Base-by-base conservation (phyloP, 257 asterid genomes). In the Nicotiana knightiana region DNA sequence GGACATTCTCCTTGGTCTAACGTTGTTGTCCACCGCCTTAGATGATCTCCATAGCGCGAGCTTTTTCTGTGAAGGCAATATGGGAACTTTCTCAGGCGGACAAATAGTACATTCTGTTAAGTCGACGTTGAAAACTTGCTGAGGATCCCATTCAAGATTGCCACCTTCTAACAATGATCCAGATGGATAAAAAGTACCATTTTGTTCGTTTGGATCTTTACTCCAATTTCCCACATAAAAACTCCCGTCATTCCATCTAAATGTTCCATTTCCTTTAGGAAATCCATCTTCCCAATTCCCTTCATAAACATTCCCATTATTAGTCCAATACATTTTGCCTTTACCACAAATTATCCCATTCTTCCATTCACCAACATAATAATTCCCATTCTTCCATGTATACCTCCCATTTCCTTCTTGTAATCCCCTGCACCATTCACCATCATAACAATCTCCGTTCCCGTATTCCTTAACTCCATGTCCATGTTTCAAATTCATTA, bases 31-130 rank as follows among this genome's bases (percentile, higher is more conserved):
- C 0, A 85, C 82, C 3, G 86, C 88, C 76, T 93, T 94, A 1
- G 95, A 48, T 37, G 97, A 92, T 85, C 91, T 92, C 96, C 94
- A 92, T 11, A 89, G 84, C 0, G 98, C 97, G 3, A 95, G 88
- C 88, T 91, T 93, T 86, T 95, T 95, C 70, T 95, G 95, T 0
- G 99, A 95, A 10, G 99, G 99, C 92, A 93, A 89, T 28, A 95
- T 82, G 0, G 97, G 91, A 46, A 95, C 90, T 85, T 90, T 92
- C 86, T 95, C 98, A 10, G 83, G 79, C 0, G 93, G 94, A 53
- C 91, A 89, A 6, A 95, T 87, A 68, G 55, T 86, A 65, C 95
- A 93, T 5, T 90, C 94, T 68, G 85, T 90, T 89, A 95, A 84
- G 67, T 93, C 93, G 15, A 67, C 83, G 4, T 68, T 67, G 32